Evolutionary conservation across 306 rosid species (phyloP).

Genomic region (Cucurbita pepo): DNA sequence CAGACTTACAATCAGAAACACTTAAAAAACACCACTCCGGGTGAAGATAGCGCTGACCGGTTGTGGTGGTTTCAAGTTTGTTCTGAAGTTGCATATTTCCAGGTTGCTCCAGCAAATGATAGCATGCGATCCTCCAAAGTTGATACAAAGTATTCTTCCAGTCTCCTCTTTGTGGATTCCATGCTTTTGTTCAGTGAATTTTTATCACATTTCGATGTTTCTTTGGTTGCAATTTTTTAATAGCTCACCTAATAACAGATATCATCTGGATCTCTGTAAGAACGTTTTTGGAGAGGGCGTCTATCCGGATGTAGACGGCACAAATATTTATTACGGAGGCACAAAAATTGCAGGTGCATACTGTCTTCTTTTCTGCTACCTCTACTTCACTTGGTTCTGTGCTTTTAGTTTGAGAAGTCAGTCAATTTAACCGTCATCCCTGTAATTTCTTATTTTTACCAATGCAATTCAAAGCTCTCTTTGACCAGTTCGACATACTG

Average conservation of each 20-base stretch:
- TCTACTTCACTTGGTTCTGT: background rate
- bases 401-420: background rate
- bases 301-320: slow-evolving; percentile 63
- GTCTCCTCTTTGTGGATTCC: background rate
- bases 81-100: slow-evolving; percentile 89
- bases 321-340: slow-evolving; percentile 92
- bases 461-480: background rate
- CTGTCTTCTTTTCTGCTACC: background rate
- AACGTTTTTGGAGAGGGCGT: slow-evolving; percentile 79
- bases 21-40: slow-evolving; percentile 49
- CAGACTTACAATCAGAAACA: slow-evolving; percentile 42
- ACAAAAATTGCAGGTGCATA: slow-evolving; percentile 58
- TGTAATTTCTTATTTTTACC: background rate
- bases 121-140: slow-evolving; percentile 75
- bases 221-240: background rate
- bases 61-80: slow-evolving; percentile 99
- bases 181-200: background rate
- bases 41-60: slow-evolving; percentile 41
- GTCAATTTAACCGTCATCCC: background rate
- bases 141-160: slow-evolving; percentile 41
- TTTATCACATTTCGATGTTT: background rate
- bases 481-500: background rate
- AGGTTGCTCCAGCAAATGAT: slow-evolving; percentile 87
- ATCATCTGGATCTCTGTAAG: slow-evolving; percentile 91
- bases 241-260: slow-evolving; percentile 30